phyloP scores from a whole-genome alignment of 176 grass and related monocot species.

The Oryza australiensis region DNA sequence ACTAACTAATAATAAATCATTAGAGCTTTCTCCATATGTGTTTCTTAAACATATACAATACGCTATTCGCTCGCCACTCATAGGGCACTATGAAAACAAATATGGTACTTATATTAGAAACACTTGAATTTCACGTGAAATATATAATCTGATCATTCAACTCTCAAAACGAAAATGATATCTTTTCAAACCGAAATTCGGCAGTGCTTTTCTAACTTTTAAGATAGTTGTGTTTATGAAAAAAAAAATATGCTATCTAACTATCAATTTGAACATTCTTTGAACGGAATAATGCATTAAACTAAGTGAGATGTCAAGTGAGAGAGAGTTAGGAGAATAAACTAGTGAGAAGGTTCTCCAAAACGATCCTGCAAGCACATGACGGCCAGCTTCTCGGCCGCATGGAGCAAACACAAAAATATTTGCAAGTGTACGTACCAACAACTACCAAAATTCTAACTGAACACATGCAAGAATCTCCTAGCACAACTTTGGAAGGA shows the following conservation, averaged over 20 bases:
- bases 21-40: background rate
- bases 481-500: constrained; percentile 37
- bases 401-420: constrained; percentile 30
- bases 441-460: constrained; percentile 34
- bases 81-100: background rate
- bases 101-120: background rate
- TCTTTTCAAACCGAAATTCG: background rate
- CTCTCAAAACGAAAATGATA: background rate
- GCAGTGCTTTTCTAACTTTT: background rate
- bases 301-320: constrained; percentile 12
- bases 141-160: background rate
- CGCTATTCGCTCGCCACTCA: background rate
- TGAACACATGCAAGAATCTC: constrained; percentile 58
- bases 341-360: constrained; percentile 37
- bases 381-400: constrained; percentile 23
- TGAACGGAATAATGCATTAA: background rate
- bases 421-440: constrained; percentile 28
- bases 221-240: background rate
- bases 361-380: constrained; percentile 37
- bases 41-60: background rate
- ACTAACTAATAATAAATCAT: background rate
- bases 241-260: background rate
- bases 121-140: background rate
- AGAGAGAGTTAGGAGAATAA: constrained; percentile 12
- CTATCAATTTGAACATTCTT: background rate